Evolutionary conservation across 257 asterid genomes (phyloP).

Genomic region (Rubia yunnanensis): DNA sequence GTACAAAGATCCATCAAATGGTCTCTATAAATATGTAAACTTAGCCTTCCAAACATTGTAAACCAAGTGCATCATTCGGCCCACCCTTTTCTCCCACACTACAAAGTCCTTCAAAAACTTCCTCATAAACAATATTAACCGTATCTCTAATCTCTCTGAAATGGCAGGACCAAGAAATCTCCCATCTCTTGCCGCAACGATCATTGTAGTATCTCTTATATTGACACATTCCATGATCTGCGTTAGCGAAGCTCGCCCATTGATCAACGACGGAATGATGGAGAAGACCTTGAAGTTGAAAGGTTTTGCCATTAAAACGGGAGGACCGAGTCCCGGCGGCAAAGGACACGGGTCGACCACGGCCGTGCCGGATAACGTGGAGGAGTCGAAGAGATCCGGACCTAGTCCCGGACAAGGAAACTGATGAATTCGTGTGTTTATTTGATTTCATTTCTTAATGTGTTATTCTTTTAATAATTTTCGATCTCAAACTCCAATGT

Average conservation of each 20-base stretch:
- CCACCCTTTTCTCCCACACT: neutral
- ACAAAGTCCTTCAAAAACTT: neutral
- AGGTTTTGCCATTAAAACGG: neutral
- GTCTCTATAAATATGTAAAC: neutral
- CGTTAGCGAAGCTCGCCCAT: neutral
- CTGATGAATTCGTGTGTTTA: neutral
- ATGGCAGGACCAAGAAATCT: neutral
- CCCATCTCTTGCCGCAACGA: neutral
- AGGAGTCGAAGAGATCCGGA: conserved; percentile 2
- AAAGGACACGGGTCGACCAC: neutral
- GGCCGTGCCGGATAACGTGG: neutral
- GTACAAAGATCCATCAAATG: neutral
- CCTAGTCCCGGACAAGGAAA: conserved; percentile 1
- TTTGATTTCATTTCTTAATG: neutral
- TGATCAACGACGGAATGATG: neutral
- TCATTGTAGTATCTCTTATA: neutral
- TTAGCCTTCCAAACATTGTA: neutral
- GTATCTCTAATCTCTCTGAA: neutral
- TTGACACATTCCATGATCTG: neutral
- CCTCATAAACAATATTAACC: neutral
- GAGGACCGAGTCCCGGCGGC: conserved; percentile 17
- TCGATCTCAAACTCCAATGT: neutral
- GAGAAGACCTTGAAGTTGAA: neutral
- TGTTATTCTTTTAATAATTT: neutral
- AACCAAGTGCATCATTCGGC: neutral